These are phyloP conservation scores for Psidium guajava DNA, from an alignment of 345 rosid genomes.

Conservation along the genomic window DNA sequence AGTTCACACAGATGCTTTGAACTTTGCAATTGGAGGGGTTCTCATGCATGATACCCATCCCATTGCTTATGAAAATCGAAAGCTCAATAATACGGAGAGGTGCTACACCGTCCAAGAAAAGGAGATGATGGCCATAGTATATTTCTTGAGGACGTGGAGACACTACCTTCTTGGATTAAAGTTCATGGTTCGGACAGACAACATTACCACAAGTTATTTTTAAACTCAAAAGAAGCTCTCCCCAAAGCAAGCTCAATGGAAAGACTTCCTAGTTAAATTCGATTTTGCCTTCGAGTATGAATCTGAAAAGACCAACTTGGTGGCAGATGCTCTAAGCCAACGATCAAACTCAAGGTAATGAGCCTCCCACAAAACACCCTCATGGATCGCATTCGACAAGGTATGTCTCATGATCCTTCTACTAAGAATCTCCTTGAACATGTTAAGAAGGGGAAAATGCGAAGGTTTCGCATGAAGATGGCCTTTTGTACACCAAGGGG, in stretches of 20 bases:
- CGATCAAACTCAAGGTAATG: not conserved
- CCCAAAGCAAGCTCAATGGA: not conserved
- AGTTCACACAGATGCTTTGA: not conserved
- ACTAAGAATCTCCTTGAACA: not conserved
- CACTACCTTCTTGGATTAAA: not conserved
- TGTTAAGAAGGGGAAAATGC: not conserved
- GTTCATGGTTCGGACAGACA: not conserved
- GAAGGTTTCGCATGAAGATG: not conserved
- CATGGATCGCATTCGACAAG: not conserved
- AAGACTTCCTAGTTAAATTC: not conserved
- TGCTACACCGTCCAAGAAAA: not conserved
- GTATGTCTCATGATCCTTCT: not conserved
- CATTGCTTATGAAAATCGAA: not conserved
- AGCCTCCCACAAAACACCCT: not conserved
- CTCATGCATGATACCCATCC: not conserved
- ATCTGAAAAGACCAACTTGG: not conserved
- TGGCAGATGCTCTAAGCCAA: not conserved
- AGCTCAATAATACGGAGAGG: not conserved
- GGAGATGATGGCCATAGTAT: not conserved
- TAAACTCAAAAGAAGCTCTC: not conserved
- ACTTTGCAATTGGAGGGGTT: not conserved
- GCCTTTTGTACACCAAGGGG: not conserved
- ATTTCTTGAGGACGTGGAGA: not conserved
- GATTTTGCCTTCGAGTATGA: not conserved
- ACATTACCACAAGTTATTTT: not conserved